Base-by-base conservation (phyloP, 306 rosid species). In the Trifolium subterraneum region DNA sequence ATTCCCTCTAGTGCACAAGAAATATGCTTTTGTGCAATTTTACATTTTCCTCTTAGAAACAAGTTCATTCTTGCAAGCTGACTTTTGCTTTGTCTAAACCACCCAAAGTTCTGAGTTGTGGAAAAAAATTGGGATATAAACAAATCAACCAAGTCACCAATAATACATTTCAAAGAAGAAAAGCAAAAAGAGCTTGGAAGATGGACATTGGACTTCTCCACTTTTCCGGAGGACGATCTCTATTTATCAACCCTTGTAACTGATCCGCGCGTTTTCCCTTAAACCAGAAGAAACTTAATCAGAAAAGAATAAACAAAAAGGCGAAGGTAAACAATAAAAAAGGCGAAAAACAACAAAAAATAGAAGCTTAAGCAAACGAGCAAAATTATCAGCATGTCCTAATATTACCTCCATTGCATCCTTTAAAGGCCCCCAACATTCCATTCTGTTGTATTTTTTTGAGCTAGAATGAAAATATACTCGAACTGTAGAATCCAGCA, bases 341-440 rank as follows among this genome's bases (percentile, higher is more conserved):
- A n/a, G n/a, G n/a, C n/a, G n/a, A n/a, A n/a, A n/a, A n/a, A n/a
- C n/a, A n/a, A n/a, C n/a, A n/a, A n/a, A n/a, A n/a, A n/a, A n/a
- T n/a, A n/a, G n/a, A n/a, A n/a, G n/a, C n/a, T n/a, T n/a, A n/a
- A n/a, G n/a, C n/a, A n/a, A n/a, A n/a, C n/a, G n/a, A n/a, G n/a
- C n/a, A n/a, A n/a, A n/a, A n/a, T n/a, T n/a, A n/a, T n/a, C n/a
- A n/a, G n/a, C n/a, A n/a, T n/a, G n/a, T n/a, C n/a, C n/a, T n/a
- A n/a, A n/a, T n/a, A 44, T 79, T 87, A 89, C 97, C 94, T 81
- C 86, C 82, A 88, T 80, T 7, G 97, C 97, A 77, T 87, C 90
- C 83, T 84, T 91, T 54, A 93, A 89, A 67, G 96, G 83, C 11
- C 98, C 98, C 97, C 98, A 93, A 83, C 89, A 87, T 87, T 93